phyloP scores from a whole-genome alignment of 345 rosid genomes.

The Eucalyptus erythrocorys region DNA sequence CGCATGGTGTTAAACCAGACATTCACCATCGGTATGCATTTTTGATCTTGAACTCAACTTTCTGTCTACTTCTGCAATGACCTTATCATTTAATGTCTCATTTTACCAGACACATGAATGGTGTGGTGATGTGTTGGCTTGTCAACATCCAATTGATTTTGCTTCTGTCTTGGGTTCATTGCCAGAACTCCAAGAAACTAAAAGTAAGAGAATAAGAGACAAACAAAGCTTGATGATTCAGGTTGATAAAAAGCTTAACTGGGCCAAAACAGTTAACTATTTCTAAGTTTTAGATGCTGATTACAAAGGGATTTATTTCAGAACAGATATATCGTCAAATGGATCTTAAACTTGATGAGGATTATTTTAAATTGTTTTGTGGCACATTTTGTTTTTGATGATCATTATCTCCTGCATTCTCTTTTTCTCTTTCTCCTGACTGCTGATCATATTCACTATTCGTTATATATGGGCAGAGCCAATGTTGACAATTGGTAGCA shows the following conservation, averaged over 20 bases:
- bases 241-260: not conserved
- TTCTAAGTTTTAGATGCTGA: not conserved
- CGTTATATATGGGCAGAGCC: conserved; percentile 39
- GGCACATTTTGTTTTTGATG: not conserved
- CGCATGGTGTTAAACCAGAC: conserved; percentile 86
- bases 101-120: not conserved
- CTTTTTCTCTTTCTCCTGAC: not conserved
- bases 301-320: not conserved
- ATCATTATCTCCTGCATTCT: not conserved
- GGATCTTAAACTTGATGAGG: not conserved
- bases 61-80: not conserved
- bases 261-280: not conserved
- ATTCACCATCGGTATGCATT: conserved; percentile 61
- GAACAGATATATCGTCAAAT: not conserved
- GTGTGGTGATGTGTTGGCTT: not conserved
- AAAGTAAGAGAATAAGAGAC: not conserved
- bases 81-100: not conserved
- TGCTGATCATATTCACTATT: not conserved
- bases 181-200: not conserved
- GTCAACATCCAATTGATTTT: not conserved
- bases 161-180: not conserved
- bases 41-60: not conserved
- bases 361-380: not conserved
- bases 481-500: conserved; percentile 85
- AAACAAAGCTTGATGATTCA: not conserved